Evolutionary conservation across 768 basidiomycete genomes (phyloP), one percentile per base, ranked within the genome.

Genomic region (Pulveroboletus sp.): DNA sequence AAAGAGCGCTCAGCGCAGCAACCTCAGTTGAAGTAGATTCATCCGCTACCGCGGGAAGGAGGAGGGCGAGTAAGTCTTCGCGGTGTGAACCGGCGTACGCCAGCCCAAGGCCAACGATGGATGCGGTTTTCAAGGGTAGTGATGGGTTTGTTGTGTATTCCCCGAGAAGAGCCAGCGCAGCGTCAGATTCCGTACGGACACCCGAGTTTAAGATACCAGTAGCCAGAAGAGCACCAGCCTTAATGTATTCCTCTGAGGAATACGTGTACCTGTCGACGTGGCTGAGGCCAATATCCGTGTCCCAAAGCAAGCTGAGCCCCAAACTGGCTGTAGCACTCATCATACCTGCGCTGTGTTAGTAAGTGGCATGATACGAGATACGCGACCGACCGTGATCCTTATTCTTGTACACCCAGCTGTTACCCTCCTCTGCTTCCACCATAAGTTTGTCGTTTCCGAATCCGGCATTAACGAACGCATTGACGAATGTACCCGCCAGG

Each of bases 321-420:
- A 99, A 77, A 48, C 91, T 94, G 5, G 96, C 96, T 26, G 94
- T 85, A 21, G 96, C 96, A 52, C 89, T 91, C 79, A 95, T 85
- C 93, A 97, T 98, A 46, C 89, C 89, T 91, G 54, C 1, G 27
- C 26, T 17, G 31, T 32, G 26, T 65, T 5, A 57, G 38, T 6
- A 36, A 18, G 45, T 2, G n/a, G 14, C 30, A 54, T 5, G 18
- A 18, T 24, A 38, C 14, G 9, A 35, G 44, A 32, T n/a, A 37
- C 27, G 14, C 41, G 12, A 63, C 76, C 18, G 50, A 85, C 94
- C 96, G 55, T 96, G 92, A 46, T 97, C 95, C 72, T 98, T 98
- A 76, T 98, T 98, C 79, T 98, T 98, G 77, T 98, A 99, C 50
- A 99, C 92, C 93, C 93, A 99, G 60, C 92, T 94, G 69, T 83